These are phyloP conservation scores for Saturnispora galanensis DNA, from an alignment of 805 yeast genomes.

Conservation along the genomic window DNA sequence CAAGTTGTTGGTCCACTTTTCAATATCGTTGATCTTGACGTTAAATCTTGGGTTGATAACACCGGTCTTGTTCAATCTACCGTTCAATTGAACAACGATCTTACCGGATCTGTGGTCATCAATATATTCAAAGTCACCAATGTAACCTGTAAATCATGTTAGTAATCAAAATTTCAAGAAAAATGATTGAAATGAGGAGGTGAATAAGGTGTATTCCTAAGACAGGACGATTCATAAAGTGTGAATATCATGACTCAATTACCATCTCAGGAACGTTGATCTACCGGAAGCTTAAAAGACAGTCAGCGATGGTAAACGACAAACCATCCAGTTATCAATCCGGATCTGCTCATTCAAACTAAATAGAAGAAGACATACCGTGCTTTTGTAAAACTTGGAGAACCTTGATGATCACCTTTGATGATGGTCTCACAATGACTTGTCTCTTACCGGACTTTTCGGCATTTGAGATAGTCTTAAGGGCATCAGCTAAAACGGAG, in stretches of 20 bases:
- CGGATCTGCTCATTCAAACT: constrained; percentile 35
- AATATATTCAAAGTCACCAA: constrained; percentile 96
- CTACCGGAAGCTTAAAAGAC: constrained; percentile 98
- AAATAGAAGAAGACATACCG: constrained; percentile 30
- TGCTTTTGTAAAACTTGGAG: constrained; percentile 96
- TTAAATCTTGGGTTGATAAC: constrained; percentile 98
- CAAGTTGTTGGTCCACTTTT: constrained; percentile 97
- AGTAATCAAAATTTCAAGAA: neutral
- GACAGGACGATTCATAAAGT: neutral
- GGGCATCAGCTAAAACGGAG: constrained; percentile 97
- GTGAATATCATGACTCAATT: neutral
- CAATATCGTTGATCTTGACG: constrained; percentile 90
- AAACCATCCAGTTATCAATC: constrained; percentile 98
- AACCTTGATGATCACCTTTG: constrained; percentile 96
- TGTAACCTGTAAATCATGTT: constrained; percentile 40
- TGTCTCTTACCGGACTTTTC: constrained; percentile 99
- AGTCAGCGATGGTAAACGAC: constrained; percentile 83
- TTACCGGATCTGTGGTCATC: constrained; percentile 99
- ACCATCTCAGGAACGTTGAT: constrained; percentile 26
- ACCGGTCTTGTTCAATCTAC: constrained; percentile 98
- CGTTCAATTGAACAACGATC: constrained; percentile 93
- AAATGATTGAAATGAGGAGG: neutral
- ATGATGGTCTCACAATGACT: constrained; percentile 95
- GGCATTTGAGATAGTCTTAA: constrained; percentile 97
- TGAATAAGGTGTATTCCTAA: neutral